A percentile compares a stretch with the other conserved stretches of the same genome.
These are phyloP conservation scores for Neospora caninum DNA, from an alignment of 169 alveolate species.

Conservation along the genomic window DNA sequence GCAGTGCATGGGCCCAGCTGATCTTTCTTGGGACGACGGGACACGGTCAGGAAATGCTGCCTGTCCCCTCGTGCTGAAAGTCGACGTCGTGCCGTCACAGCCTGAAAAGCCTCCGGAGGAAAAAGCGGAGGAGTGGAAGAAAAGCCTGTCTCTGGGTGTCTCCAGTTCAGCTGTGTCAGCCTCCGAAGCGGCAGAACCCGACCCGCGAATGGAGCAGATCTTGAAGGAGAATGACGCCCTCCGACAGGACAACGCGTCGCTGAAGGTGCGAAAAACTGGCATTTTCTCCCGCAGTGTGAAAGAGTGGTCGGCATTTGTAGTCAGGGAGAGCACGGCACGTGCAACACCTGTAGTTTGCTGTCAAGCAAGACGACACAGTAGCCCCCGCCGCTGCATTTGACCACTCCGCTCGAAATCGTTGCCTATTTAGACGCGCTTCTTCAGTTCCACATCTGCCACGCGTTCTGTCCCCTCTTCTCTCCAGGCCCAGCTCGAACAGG, in stretches of 20 bases:
- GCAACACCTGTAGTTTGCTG: no score
- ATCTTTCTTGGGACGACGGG: no score
- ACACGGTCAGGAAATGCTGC: not conserved
- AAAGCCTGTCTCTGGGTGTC: not conserved
- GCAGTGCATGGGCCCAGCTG: no score
- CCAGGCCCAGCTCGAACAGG: conserved; percentile 3
- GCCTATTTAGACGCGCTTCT: no score
- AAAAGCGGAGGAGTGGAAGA: not conserved
- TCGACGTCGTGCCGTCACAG: not conserved
- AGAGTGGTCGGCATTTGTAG: no score
- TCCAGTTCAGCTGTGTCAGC: not conserved
- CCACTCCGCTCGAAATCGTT: not conserved
- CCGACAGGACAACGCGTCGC: not conserved
- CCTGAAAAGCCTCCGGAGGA: not conserved
- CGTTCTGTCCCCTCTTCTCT: not conserved
- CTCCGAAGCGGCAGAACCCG: not conserved
- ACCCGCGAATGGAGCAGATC: not conserved
- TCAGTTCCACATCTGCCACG: no score
- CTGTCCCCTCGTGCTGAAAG: not conserved
- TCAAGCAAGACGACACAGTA: no score
- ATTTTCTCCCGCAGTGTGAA: no score
- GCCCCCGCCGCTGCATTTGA: no score
- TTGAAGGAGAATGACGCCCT: not conserved
- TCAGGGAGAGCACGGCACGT: no score
- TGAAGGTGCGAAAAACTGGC: not conserved